Evolutionary conservation across 2,329 filamentous ascomycete species (phyloP).

Genomic region (Scytalidium lignicola): DNA sequence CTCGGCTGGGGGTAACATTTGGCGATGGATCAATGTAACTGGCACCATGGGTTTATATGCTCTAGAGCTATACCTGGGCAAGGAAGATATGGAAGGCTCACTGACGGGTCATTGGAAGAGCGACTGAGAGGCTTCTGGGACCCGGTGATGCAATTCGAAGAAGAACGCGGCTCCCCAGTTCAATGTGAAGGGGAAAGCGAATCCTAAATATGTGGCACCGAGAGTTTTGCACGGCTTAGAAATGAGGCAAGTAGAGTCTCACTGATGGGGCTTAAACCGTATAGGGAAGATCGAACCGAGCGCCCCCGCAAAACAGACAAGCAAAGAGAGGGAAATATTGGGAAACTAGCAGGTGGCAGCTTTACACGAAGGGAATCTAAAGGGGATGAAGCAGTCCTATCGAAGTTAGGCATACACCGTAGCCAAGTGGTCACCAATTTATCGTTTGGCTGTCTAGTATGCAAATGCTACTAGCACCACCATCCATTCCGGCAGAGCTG

Average conservation of each 20-base stretch:
- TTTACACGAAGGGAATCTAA: too few relatives aligned
- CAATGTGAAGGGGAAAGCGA: neutral
- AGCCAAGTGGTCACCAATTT: neutral
- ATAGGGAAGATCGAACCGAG: neutral
- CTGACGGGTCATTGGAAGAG: slow-evolving; percentile 86
- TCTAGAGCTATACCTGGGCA: slow-evolving; percentile 81
- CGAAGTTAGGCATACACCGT: neutral
- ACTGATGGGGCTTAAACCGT: neutral
- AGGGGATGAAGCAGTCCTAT: too few relatives aligned
- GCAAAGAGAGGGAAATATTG: neutral
- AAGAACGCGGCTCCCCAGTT: neutral
- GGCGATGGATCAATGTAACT: slow-evolving; percentile 90
- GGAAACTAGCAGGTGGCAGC: too few relatives aligned
- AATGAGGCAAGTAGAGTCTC: neutral
- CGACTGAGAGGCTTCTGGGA: slow-evolving; percentile 55
- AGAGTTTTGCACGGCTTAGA: neutral
- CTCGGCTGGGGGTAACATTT: slow-evolving; percentile 77
- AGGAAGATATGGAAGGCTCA: slow-evolving; percentile 70
- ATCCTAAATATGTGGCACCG: neutral
- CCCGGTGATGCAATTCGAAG: neutral
- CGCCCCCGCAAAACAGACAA: neutral
- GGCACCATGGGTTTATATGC: slow-evolving; percentile 87
- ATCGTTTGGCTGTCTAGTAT: neutral
- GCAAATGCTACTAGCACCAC: neutral
- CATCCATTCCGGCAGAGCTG: neutral